These are phyloP conservation scores for Potentilla sterilis DNA, from an alignment of 306 rosid genomes.

Conservation along the genomic window DNA sequence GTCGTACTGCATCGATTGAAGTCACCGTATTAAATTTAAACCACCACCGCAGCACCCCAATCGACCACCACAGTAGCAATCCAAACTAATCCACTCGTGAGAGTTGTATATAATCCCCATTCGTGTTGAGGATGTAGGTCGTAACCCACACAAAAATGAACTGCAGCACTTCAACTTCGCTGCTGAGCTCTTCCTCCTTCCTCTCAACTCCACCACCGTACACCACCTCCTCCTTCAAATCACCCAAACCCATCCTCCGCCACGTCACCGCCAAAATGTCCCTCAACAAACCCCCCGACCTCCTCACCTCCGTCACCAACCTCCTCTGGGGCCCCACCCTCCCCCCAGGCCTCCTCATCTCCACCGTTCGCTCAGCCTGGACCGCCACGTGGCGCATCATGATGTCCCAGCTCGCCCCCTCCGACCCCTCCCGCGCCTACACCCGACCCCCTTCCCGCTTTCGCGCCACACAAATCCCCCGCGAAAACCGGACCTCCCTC, in stretches of 20 bases:
- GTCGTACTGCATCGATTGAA: no score
- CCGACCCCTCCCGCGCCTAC: slow-evolving; percentile 70
- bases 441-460: slow-evolving; percentile 71
- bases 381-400: slow-evolving; percentile 76
- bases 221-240: slow-evolving; percentile 5
- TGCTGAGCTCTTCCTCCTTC: slow-evolving; percentile 14
- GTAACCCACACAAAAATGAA: not conserved
- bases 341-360: slow-evolving; percentile 73
- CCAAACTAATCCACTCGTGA: no score
- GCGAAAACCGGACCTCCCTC: slow-evolving; percentile 25
- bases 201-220: slow-evolving; percentile 12
- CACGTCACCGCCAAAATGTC: slow-evolving; percentile 38
- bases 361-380: slow-evolving; percentile 85
- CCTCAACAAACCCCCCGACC: slow-evolving; percentile 34
- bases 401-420: slow-evolving; percentile 96
- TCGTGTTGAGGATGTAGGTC: no score
- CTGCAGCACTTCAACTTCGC: not conserved
- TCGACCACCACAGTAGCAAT: no score
- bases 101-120: no score
- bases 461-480: slow-evolving; percentile 40
- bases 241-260: slow-evolving; percentile 9
- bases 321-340: slow-evolving; percentile 89
- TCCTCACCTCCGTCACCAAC: slow-evolving; percentile 53
- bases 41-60: no score
- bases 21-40: no score